phyloP scores from a whole-genome alignment of 2,329 filamentous ascomycete genomes.

The Neonectria magnoliae region DNA sequence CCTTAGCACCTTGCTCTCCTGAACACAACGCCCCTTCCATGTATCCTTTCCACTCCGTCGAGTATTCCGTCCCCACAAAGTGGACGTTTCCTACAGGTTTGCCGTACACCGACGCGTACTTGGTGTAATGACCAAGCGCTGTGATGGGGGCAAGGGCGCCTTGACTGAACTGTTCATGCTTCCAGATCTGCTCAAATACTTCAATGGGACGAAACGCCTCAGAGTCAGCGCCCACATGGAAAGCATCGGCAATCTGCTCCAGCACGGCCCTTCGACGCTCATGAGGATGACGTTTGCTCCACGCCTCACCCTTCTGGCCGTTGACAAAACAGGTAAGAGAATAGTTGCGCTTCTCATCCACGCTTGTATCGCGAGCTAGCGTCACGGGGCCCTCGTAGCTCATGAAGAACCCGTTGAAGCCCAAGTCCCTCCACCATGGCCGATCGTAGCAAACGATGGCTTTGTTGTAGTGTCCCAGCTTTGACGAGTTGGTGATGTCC shows the following conservation, averaged over 20 bases:
- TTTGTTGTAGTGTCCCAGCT: constrained; percentile 56
- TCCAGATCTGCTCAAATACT: constrained; percentile 48
- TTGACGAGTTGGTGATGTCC: constrained; percentile 47
- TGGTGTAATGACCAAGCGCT: constrained; percentile 43
- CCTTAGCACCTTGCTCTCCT: constrained; percentile 54
- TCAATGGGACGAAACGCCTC: constrained; percentile 40
- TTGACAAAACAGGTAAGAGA: constrained; percentile 55
- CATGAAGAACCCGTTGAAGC: constrained; percentile 51
- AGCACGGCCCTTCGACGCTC: constrained; percentile 46
- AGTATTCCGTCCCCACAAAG: constrained; percentile 61
- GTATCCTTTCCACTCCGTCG: constrained; percentile 61
- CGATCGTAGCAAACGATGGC: constrained; percentile 45
- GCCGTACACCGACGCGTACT: constrained; percentile 43
- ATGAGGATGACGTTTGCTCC: constrained; percentile 43
- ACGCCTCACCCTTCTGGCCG: constrained; percentile 49
- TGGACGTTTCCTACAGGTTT: constrained; percentile 54
- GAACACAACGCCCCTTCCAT: constrained; percentile 61
- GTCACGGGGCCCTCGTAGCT: constrained; percentile 52
- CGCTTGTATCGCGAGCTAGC: constrained; percentile 53
- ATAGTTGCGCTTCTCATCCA: constrained; percentile 43
- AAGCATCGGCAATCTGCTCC: constrained; percentile 47
- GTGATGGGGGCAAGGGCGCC: constrained; percentile 49
- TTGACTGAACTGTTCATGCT: constrained; percentile 46
- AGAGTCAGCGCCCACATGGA: constrained; percentile 30
- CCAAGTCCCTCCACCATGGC: constrained; percentile 50